Base-by-base conservation (phyloP, 1,284 basidiomycete species). In the Melampsora americana region DNA sequence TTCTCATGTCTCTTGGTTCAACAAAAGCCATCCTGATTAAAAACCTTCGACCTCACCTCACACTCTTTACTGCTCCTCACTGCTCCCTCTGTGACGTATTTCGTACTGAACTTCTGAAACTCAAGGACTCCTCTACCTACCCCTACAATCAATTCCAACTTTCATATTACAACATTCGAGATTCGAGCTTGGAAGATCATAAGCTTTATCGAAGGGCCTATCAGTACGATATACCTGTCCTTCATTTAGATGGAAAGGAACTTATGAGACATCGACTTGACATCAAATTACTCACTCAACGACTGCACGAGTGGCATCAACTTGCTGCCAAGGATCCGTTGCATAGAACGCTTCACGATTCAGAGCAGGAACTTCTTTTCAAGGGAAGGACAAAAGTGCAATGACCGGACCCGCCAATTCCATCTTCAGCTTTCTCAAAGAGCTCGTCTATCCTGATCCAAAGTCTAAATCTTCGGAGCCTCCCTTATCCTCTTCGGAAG, bases 181-280 rank as follows among this genome's bases (percentile, higher is more conserved):
- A 82, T 75, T 79, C 81, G 44, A 46, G 72, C 9, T 56, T 79
- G 53, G 67, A 78, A 0, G 77, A 82, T 23, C 79, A 80, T 5
- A 66, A 78, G 6, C 59, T 77, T n/a, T 82, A 81, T 81, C 78
- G 81, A 44, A 78, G 81, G 68, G 78, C 77, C 77, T 82, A 82
- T 68, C 81, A 82, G 78, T 82, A 82, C 70, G 82, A 82, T 64
- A 82, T 82, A 35, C 81, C 81, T 11, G 81, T 82, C 16, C 66
- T 82, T 23, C 81, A 82, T 70, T 46, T 81, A n/a, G 78, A 69
- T 18, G 67, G 60, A 23, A 50, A 59, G 53, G 67, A 69, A 44
- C 35, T 69, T 32, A 42, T 42, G 28, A 59, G 67, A 42, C 67
- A 69, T 69, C 42, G 67, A 35, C 23, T 69, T 16, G 48, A 69